Evolutionary conservation across 495 filamentous ascomycete species (phyloP), one percentile per base, ranked within the genome.

Genomic region (Xylona heveae): DNA sequence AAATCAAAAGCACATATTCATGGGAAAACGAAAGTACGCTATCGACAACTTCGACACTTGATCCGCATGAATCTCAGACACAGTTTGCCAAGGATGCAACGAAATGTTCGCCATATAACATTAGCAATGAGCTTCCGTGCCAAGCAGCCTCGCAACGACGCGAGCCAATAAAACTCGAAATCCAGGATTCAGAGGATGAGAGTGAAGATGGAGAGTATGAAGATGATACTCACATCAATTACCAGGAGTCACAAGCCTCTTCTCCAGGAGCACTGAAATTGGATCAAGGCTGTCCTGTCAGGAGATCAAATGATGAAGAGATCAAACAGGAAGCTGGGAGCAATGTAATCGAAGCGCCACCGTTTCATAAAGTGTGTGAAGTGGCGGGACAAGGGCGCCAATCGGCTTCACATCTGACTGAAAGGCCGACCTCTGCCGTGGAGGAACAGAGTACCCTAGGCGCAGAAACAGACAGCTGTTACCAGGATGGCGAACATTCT

Each of bases 1-100:
- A 41, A 18, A 35, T 42, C 13, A 29, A 44, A 18, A 47, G 41
- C 31, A 45, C 36, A 15, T 16, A 42, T 24, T 37, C 39, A 2
- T 36, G 21, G 30, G 36, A 33, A 9, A 38, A 37, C 6, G 41
- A 42, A 9, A 33, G 40, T 9, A 45, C 34, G 20, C 22, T 19
- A 14, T 7, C 24, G 1, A 4, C 14, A 14, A 17, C 15, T n/a
- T 19, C 13, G 22, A 5, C 7, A 6, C 4, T 12, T 10, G 10
- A 12, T 2, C 16, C 12, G 15, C 13, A 10, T 10, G 22, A 12
- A 30, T 19, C 12, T 7, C 10, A 17, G 22, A 13, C 10, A 22
- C 18, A n/a, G 6, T 18, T 13, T 13, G n/a, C n/a, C 19, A 20
- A 12, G 18, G 30, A 31, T 15, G 14, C 14, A 31, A 5, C 19